Base-by-base conservation (phyloP, 2,329 filamentous ascomycete species). In the Aspergillus aculeatus region DNA sequence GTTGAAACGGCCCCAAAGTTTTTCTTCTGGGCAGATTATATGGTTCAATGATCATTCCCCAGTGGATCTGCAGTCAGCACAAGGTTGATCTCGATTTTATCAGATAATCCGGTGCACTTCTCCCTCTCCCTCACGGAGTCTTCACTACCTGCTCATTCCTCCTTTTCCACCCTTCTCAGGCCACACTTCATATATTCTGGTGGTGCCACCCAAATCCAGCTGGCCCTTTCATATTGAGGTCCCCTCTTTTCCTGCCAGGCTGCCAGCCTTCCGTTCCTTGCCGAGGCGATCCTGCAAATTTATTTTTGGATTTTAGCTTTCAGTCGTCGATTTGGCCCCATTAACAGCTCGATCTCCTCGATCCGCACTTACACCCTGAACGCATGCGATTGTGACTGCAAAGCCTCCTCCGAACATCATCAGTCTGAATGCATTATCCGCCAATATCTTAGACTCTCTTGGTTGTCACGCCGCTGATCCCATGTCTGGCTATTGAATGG, bases 21-120 rank as follows among this genome's bases (percentile, higher is more conserved):
- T 55, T 31, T n/a, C n/a, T n/a, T 2, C 16, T 14, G 11, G 47
- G 32, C n/a, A 38, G 29, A 23, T 35, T 48, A 55, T 41, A 44
- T 55, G 53, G 44, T 48, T 55, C 41, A 32, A 47, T 26, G 32
- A 35, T 35, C 32, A 16, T 29, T 29, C 9, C 6, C 6, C 41
- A 5, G 53, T 55, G 53, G 53, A 55, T 29, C 32, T 35, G 32
- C 32, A 35, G 32, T 35, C 53, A 48, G 24, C 53, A 10, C 53
- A 55, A 44, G 38, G 23, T 24, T 47, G 19, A 32, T 55, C 41
- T 24, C 41, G 44, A 47, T 54, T 50, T 50, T 10, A n/a, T 29
- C 52, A 24, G 11, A 23, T 26, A 54, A 23, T 31, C 26, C 47
- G 52, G 47, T 47, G 38, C 41, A 31, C 32, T 16, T 35, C 32